Evolutionary conservation across 164 flowering plant genomes (phyloP), one percentile per base, ranked within the genome.

Genomic region (grape (Vitis vinifera)): DNA sequence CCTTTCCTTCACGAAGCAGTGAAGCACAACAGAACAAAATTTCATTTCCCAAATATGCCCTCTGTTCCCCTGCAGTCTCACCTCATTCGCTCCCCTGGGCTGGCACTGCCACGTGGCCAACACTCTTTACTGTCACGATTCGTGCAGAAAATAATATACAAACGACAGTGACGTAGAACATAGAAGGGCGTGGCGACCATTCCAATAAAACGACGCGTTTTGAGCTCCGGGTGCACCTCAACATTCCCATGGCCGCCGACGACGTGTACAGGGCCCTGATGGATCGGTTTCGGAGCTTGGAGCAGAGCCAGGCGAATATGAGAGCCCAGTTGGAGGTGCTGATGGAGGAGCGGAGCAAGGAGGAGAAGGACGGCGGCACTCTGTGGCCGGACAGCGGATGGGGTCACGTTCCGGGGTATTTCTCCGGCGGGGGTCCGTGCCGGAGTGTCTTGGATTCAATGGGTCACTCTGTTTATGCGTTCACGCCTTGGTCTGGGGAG

Each of bases 401-500:
- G 68, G 67, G 68, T 1, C 19, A 3, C 44, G 1, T 78, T 23
- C 82, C 85, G 2, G 96, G 91, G 7, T 62, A 51, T 50, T 87
- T 80, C 71, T 30, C 15, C 3, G 65, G 23, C 3, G 67, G 69
- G 19, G 66, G 71, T 72, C 86, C 89, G 15, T 85, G 80, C 75
- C 62, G 70, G 72, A 85, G 73, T 3, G 79, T 87, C 55, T 78
- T 93, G 84, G 82, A 88, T 44, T 75, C 78, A 15, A 79, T 93
- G 70, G 93, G 96, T 11, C 91, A 89, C 67, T 93, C 97, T 10
- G 77, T 93, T 75, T 71, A 85, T 70, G 82, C 91, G 9, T 81
- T 77, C 57, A 69, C 73, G 57, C 81, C 83, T 79, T 69, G 80
- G 19, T 67, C 91, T 63, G 88, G 87, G 14, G 82, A 89, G 77